phyloP scores from a whole-genome alignment of 257 asterid species.

The Pogostemon cablin region DNA sequence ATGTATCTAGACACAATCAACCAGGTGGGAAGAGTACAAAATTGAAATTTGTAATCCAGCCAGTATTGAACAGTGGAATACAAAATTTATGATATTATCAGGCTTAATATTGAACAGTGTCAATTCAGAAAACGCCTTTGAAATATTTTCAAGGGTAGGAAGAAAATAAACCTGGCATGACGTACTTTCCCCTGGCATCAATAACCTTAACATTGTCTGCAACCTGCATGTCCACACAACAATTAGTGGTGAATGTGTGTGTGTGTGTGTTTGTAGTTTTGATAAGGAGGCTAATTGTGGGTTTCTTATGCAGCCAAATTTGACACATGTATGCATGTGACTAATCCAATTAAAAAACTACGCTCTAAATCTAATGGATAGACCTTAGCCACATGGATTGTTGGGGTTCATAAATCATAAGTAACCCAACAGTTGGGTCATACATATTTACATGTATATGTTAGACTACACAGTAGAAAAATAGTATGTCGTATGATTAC shows the following conservation, averaged over 20 bases:
- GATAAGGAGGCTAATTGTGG: no score
- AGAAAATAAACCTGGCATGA: slow-evolving; percentile 84
- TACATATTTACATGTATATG: neutral
- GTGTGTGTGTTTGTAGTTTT: no score
- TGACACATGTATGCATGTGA: no score
- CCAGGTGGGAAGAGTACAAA: neutral
- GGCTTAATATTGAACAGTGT: neutral
- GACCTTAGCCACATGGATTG: no score
- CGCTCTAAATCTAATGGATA: no score
- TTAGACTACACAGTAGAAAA: neutral
- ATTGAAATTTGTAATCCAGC: neutral
- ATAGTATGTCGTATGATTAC: neutral
- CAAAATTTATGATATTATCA: no score
- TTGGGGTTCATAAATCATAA: no score
- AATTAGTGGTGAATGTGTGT: no score
- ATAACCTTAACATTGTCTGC: slow-evolving; percentile 71
- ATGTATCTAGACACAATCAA: neutral
- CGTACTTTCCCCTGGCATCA: slow-evolving; percentile 91
- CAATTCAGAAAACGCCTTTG: neutral
- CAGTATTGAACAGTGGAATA: neutral
- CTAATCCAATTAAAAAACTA: no score
- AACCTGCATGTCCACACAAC: slow-evolving; percentile 57
- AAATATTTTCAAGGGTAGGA: slow-evolving; percentile 23
- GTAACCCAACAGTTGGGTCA: slow-evolving; percentile 24
- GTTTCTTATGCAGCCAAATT: no score